Evolutionary conservation across 176 grass and related monocot genomes (phyloP), one percentile per base, ranked within the genome.

Genomic region (Coix lacrymajobi): DNA sequence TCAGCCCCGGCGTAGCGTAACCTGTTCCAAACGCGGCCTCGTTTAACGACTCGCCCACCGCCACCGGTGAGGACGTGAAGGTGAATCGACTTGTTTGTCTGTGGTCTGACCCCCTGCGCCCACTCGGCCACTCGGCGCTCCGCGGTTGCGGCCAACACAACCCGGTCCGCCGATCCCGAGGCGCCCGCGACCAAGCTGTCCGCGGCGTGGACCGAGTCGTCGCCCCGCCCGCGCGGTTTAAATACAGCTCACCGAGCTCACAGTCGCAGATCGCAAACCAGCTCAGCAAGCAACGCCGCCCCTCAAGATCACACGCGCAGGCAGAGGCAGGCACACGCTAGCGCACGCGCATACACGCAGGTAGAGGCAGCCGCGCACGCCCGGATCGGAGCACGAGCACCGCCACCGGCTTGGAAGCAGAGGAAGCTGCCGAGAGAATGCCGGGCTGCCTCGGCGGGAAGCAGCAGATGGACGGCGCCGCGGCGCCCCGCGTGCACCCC

Each of bases 181-280:
- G 58, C 44, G 66, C 44, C 58, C 76, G 28, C n/a, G 64, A 38
- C 40, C 41, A 51, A 3, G 38, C 71, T 51, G 32, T 22, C 61
- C 60, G 44, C 76, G 81, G 36, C 76, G 63, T 4, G 8, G 87
- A 89, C 83, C 78, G 56, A 24, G 87, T 89, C 83, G 87, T 89
- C 83, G 71, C 4, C 71, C 15, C 15, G 60, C 26, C 28, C 26
- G 60, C 25, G 60, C 10, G 15, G 64, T 36, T 70, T 85, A 85
- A 77, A 89, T 81, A 64, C 64, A 17, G 52, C 71, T 70, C 22
- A 33, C 32, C 32, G 1, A 51, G 29, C 9, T n/a, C n/a, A 25
- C 69, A 45, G 39, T 14, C 69, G 24, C 70, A 29, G 4, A 58
- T 66, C 71, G 25, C 81, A 57, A 84, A 7, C 2, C 31, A 73